Evolutionary conservation across 2,329 filamentous ascomycete species (phyloP).

Genomic region (Pseudogymnoascus sp.): DNA sequence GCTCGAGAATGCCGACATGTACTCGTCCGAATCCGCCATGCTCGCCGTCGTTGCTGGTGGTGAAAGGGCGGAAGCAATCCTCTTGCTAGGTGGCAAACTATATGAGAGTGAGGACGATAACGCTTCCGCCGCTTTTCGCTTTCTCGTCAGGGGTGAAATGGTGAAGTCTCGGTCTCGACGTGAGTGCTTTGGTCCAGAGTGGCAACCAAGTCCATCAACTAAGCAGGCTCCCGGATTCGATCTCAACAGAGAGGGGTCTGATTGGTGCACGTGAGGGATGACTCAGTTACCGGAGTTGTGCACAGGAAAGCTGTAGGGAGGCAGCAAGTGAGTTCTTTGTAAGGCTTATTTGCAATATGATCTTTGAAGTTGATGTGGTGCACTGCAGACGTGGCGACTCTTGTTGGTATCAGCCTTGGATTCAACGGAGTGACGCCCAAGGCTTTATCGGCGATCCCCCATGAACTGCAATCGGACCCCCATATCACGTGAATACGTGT

Average conservation of each 20-base stretch:
- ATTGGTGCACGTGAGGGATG: slow-evolving; percentile 7
- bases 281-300: neutral
- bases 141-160: slow-evolving; percentile 44
- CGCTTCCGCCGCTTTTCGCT: slow-evolving; percentile 44
- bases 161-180: slow-evolving; percentile 25
- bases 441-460: slow-evolving; percentile 6
- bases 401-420: neutral
- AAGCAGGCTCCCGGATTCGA: neutral
- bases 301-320: neutral
- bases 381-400: neutral
- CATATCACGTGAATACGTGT: neutral
- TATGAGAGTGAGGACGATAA: slow-evolving; percentile 27
- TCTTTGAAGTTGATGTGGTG: neutral
- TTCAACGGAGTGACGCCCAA: slow-evolving; percentile 5
- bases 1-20: slow-evolving; percentile 76
- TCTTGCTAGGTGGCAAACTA: slow-evolving; percentile 26
- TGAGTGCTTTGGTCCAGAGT: neutral
- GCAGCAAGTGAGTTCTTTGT: neutral
- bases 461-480: neutral
- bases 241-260: neutral
- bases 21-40: slow-evolving; percentile 91
- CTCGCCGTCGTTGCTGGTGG: slow-evolving; percentile 47
- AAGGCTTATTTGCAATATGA: neutral
- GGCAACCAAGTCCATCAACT: slow-evolving; percentile 6
- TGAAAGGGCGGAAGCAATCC: slow-evolving; percentile 31